These are phyloP conservation scores for Galeopsis tetrahit DNA, from an alignment of 257 asterid species.

Conservation along the genomic window DNA sequence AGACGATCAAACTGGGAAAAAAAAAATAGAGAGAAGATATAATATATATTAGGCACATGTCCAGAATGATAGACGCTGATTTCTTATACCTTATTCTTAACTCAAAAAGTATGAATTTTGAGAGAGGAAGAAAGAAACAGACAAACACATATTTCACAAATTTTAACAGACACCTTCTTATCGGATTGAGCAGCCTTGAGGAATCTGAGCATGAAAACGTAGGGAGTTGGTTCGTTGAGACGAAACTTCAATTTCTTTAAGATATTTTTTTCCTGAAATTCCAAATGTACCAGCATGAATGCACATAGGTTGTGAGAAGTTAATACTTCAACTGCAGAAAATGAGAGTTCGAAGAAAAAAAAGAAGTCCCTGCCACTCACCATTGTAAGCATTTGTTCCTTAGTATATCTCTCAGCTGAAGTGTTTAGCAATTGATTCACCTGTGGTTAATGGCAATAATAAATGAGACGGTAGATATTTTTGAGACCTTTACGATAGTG, in stretches of 20 bases:
- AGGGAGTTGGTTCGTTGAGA: constrained; percentile 88
- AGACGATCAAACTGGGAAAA: constrained; percentile 75
- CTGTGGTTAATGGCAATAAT: constrained; percentile 47
- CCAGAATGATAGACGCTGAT: not conserved
- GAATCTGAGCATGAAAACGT: constrained; percentile 94
- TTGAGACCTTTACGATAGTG: not conserved
- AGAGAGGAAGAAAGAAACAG: not conserved
- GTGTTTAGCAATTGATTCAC: constrained; percentile 79
- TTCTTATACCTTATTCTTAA: not conserved
- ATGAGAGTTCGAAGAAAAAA: not conserved
- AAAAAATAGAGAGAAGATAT: constrained; percentile 14
- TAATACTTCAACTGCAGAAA: constrained; percentile 6
- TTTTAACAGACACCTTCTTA: constrained; percentile 48
- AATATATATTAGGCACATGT: not conserved
- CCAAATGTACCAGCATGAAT: constrained; percentile 21
- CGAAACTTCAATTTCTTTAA: constrained; percentile 79
- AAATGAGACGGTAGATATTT: constrained; percentile 1
- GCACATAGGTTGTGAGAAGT: not conserved
- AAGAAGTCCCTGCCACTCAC: constrained; percentile 45
- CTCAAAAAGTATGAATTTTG: not conserved
- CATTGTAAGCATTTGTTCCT: constrained; percentile 86
- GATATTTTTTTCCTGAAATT: constrained; percentile 73
- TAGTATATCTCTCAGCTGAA: constrained; percentile 81
- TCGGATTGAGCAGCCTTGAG: constrained; percentile 88
- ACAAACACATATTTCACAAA: not conserved